phyloP scores from a whole-genome alignment of 805 yeast species.

The Kluyveromyces siamensis region DNA sequence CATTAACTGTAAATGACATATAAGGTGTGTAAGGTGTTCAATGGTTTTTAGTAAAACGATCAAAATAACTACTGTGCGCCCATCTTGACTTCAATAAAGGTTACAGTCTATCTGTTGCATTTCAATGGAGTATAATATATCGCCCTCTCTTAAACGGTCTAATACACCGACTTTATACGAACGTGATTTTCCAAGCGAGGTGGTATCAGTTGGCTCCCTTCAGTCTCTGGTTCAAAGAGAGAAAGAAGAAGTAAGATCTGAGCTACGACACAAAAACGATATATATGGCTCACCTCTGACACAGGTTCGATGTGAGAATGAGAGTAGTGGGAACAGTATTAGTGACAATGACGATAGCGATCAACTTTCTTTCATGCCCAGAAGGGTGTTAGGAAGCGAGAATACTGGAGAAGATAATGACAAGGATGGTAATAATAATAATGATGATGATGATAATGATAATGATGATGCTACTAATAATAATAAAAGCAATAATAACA shows the following conservation, averaged over 20 bases:
- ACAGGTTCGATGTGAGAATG: background rate
- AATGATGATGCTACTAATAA: too few species aligned
- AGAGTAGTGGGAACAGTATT: background rate
- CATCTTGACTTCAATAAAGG: background rate
- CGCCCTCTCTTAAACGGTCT: background rate
- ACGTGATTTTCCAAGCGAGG: slow-evolving; percentile 3
- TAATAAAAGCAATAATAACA: background rate
- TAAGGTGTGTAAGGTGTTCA: too few species aligned
- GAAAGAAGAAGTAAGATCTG: background rate
- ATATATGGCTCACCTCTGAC: background rate
- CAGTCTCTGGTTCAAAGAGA: background rate
- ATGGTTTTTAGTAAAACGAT: too few species aligned
- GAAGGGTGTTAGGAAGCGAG: background rate
- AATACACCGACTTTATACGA: slow-evolving; percentile 2
- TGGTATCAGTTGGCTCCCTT: slow-evolving; percentile 2
- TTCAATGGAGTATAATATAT: background rate
- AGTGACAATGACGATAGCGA: background rate
- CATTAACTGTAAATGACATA: background rate
- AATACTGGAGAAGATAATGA: background rate
- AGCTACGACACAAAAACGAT: slow-evolving; percentile 2
- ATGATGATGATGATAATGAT: background rate
- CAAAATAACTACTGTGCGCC: background rate
- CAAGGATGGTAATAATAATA: background rate
- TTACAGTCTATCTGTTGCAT: background rate
- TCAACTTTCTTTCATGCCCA: slow-evolving; percentile 2